phyloP scores from a whole-genome alignment of 306 rosid species.

The Rosa chinensis region DNA sequence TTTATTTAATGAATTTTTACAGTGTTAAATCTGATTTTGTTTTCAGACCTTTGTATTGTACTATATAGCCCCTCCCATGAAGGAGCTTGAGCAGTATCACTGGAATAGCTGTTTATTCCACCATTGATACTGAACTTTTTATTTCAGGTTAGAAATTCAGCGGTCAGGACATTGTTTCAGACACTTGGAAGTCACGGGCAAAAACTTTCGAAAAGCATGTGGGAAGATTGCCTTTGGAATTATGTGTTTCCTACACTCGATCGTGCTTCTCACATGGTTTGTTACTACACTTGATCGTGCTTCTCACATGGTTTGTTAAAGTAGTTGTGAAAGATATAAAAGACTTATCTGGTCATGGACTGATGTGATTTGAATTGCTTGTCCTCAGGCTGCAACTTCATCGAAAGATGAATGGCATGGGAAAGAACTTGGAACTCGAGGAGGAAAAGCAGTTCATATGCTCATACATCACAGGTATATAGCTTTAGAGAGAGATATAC shows the following conservation, averaged over 20 bases:
- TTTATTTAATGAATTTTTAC: background rate
- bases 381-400: conserved; percentile 84
- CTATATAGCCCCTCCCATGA: background rate
- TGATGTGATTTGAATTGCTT: conserved; percentile 25
- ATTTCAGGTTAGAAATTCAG: conserved; percentile 90
- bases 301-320: conserved; percentile 81
- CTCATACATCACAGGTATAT: conserved; percentile 95
- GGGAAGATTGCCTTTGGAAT: conserved; percentile 98
- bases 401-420: conserved; percentile 98
- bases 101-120: background rate
- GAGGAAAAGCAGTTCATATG: conserved; percentile 98
- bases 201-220: conserved; percentile 83
- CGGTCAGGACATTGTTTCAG: conserved; percentile 93
- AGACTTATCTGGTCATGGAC: conserved; percentile 17
- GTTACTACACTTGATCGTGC: conserved; percentile 54
- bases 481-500: conserved; percentile 20
- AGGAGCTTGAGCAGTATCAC: background rate
- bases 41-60: background rate
- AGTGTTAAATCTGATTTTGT: background rate
- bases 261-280: conserved; percentile 94
- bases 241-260: conserved; percentile 87
- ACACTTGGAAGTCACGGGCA: conserved; percentile 90
- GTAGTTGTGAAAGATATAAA: conserved; percentile 26
- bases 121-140: conserved; percentile 5
- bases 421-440: conserved; percentile 98